A percentile compares a stretch with the other conserved stretches of the same genome.
These are phyloP conservation scores for Hanseniaspora gamundiae DNA, from an alignment of 1,139 yeast species.

Conservation along the genomic window DNA sequence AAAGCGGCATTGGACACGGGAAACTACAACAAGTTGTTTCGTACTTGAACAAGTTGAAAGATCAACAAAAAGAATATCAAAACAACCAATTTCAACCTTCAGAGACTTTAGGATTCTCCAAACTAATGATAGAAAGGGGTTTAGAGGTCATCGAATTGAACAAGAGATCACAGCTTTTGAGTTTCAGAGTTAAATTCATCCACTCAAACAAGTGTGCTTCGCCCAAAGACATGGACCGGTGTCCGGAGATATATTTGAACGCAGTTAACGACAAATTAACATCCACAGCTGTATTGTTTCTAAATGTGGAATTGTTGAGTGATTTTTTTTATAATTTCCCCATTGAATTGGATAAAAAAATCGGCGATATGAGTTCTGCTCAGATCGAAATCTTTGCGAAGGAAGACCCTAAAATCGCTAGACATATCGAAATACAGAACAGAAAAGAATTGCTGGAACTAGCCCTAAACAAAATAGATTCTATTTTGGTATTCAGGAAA, in stretches of 20 bases:
- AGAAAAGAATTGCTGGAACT: constrained; percentile 77
- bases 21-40: constrained; percentile 75
- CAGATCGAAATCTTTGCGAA: constrained; percentile 85
- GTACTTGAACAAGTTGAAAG: constrained; percentile 39
- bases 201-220: constrained; percentile 58
- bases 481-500: constrained; percentile 46
- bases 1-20: constrained; percentile 59
- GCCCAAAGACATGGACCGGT: constrained; percentile 73
- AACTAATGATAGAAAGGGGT: constrained; percentile 61
- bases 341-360: constrained; percentile 70
- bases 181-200: constrained; percentile 64
- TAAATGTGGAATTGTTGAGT: constrained; percentile 85
- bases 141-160: constrained; percentile 71
- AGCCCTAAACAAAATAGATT: constrained; percentile 78
- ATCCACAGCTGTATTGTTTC: constrained; percentile 81
- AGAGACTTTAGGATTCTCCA: constrained; percentile 70
- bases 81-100: constrained; percentile 9
- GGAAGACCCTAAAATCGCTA: constrained; percentile 83
- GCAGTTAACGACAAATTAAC: constrained; percentile 88
- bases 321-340: constrained; percentile 96
- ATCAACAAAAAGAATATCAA: constrained; percentile 30
- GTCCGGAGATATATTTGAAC: constrained; percentile 90
- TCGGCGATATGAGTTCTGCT: constrained; percentile 55
- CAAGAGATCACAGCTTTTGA: constrained; percentile 61
- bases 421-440: constrained; percentile 87